Evolutionary conservation across 2,329 filamentous ascomycete species (phyloP).

Genomic region (Aspergillus luchuensis): DNA sequence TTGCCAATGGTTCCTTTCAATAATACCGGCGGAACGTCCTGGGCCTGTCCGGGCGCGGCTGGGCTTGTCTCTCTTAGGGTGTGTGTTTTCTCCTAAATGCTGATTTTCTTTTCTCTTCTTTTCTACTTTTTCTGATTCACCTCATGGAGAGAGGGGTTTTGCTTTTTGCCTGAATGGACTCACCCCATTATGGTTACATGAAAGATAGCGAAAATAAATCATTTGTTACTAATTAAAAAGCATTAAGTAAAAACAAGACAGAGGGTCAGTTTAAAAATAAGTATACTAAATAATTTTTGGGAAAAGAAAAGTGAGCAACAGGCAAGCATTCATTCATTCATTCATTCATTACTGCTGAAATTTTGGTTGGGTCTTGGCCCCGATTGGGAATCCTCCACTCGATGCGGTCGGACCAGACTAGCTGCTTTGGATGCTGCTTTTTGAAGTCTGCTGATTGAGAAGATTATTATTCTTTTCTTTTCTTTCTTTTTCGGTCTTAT

Average conservation of each 20-base stretch:
- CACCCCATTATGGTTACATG: not conserved
- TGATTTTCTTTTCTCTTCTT: constrained; percentile 3
- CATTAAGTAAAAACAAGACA: no score
- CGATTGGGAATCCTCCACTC: not conserved
- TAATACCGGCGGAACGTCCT: not conserved
- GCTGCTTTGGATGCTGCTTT: not conserved
- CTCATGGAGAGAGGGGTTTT: not conserved
- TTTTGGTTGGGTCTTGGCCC: not conserved
- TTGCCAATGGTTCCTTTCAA: constrained; percentile 4
- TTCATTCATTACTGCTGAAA: constrained; percentile 1
- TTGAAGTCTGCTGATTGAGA: not conserved
- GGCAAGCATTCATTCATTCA: not conserved
- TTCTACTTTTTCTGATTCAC: not conserved
- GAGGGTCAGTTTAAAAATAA: not conserved
- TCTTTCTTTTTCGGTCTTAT: no score
- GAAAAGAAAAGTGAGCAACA: not conserved
- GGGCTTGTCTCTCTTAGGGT: constrained; percentile 8
- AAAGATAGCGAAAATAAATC: not conserved
- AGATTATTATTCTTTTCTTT: no score
- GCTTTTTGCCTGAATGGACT: constrained; percentile 2
- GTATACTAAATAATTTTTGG: not conserved
- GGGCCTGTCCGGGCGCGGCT: not conserved
- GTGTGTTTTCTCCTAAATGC: constrained; percentile 6
- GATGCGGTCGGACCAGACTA: not conserved
- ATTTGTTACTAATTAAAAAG: no score